phyloP scores from a whole-genome alignment of 306 rosid species.

The Abrus pulchellus region DNA sequence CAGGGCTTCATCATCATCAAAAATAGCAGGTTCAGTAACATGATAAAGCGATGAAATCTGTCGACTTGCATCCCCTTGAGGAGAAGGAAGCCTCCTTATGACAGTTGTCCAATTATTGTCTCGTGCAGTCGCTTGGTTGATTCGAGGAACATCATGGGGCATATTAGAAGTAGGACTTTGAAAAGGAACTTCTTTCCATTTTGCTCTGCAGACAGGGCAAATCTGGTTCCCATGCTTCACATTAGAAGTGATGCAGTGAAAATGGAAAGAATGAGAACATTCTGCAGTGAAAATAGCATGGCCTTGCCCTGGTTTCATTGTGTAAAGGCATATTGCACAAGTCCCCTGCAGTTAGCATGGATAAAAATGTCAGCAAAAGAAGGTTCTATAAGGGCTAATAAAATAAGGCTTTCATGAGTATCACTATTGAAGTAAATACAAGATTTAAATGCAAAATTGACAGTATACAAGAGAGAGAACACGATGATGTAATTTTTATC shows the following conservation, averaged over 20 bases:
- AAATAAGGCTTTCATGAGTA: neutral
- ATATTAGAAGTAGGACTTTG: slow-evolving; percentile 67
- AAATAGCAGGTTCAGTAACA: slow-evolving; percentile 70
- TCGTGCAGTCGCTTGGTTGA: slow-evolving; percentile 55
- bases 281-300: slow-evolving; percentile 98
- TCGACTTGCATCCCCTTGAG: slow-evolving; percentile 56
- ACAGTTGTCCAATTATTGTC: slow-evolving; percentile 71
- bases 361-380: slow-evolving; percentile 50
- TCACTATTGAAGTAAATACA: neutral
- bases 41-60: slow-evolving; percentile 66
- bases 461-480: neutral
- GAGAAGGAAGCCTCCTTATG: slow-evolving; percentile 66
- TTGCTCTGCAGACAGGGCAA: slow-evolving; percentile 94
- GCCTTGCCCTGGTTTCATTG: slow-evolving; percentile 89
- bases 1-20: slow-evolving; percentile 83
- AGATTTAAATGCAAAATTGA: neutral
- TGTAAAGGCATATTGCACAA: slow-evolving; percentile 88
- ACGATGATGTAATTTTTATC: slow-evolving; percentile 11
- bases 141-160: slow-evolving; percentile 57
- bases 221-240: slow-evolving; percentile 96
- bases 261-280: slow-evolving; percentile 97
- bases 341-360: slow-evolving; percentile 65
- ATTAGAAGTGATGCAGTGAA: slow-evolving; percentile 91
- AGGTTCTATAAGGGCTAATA: neutral
- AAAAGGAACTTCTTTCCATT: slow-evolving; percentile 96